Evolutionary conservation across 768 basidiomycete genomes (phyloP).

Genomic region (Xanthoconium stramineum): DNA sequence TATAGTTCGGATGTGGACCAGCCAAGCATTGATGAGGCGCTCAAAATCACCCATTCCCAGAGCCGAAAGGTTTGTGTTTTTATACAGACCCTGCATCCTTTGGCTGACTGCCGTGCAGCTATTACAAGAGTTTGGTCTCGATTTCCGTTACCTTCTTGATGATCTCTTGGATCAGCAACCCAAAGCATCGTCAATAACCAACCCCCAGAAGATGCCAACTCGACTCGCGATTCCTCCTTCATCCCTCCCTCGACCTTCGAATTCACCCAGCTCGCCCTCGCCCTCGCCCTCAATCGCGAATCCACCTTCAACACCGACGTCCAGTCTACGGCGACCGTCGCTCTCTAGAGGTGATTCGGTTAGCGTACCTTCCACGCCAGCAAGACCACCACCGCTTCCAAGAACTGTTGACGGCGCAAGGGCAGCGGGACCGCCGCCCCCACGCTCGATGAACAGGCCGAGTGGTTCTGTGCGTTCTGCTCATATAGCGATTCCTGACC

Average conservation of each 20-base stretch:
- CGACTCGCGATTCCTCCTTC: conserved; percentile 23
- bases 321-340: conserved; percentile 24
- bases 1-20: conserved; percentile 77
- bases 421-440: conserved; percentile 57
- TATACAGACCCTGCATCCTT: background rate
- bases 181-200: conserved; percentile 31
- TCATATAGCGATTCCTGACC: conserved; percentile 50
- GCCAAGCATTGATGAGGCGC: conserved; percentile 70
- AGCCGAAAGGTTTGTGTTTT: conserved; percentile 67
- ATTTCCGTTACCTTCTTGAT: conserved; percentile 91
- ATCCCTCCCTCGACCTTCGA: conserved; percentile 15
- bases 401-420: conserved; percentile 21
- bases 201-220: conserved; percentile 24
- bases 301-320: conserved; percentile 27
- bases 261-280: conserved; percentile 14
- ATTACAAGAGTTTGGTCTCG: conserved; percentile 89
- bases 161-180: conserved; percentile 56
- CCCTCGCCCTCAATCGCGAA: conserved; percentile 16
- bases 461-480: conserved; percentile 50
- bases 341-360: conserved; percentile 30
- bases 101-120: conserved; percentile 44
- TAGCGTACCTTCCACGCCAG: conserved; percentile 12
- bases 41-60: conserved; percentile 73
- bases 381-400: conserved; percentile 28
- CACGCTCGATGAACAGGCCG: conserved; percentile 66